These are phyloP conservation scores for Terfezia boudieri DNA, from an alignment of 495 filamentous ascomycete species.

Conservation along the genomic window DNA sequence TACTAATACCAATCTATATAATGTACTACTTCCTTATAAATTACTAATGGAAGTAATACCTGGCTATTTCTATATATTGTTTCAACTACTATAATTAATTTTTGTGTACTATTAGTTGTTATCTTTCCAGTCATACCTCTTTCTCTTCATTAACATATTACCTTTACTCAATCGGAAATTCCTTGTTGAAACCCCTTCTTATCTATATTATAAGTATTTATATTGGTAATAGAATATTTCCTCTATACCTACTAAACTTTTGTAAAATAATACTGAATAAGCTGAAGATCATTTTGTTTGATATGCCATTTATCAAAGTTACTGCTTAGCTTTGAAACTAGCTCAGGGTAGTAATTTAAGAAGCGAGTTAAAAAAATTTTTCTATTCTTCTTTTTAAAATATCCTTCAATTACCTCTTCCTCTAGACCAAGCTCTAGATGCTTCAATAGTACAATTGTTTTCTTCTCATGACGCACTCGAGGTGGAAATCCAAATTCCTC, in stretches of 20 bases:
- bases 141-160: background rate
- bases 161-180: background rate
- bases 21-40: background rate
- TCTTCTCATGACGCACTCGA: background rate
- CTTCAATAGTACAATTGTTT: background rate
- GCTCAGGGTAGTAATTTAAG: background rate
- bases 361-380: background rate
- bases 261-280: background rate
- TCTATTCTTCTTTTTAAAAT: background rate
- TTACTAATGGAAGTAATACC: background rate
- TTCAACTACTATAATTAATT: background rate
- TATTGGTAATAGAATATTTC: background rate
- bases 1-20: background rate
- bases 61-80: background rate
- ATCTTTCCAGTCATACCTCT: background rate
- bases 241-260: background rate
- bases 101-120: background rate
- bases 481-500: background rate
- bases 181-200: background rate
- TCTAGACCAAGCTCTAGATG: too few relatives aligned
- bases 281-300: background rate
- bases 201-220: background rate
- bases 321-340: background rate
- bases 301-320: background rate
- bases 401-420: background rate